Evolutionary conservation across 805 yeast genomes (phyloP).

Genomic region (Starmerella roubikii): DNA sequence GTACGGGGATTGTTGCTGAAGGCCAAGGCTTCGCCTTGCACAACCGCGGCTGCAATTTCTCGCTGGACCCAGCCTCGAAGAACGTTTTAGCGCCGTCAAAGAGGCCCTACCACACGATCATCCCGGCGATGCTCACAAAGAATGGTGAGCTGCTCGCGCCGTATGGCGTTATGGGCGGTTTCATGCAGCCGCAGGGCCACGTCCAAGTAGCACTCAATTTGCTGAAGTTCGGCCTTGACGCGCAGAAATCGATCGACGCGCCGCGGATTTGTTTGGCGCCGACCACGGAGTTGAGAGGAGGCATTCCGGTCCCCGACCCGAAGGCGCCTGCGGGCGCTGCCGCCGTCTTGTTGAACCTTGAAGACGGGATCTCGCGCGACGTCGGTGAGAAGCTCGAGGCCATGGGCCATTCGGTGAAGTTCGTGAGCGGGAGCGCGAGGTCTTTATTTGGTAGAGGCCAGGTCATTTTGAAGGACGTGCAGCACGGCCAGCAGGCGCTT

Average conservation of each 20-base stretch:
- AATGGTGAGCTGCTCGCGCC: constrained; percentile 42
- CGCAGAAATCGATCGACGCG: constrained; percentile 63
- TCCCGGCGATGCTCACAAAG: constrained; percentile 63
- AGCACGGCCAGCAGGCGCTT: constrained; percentile 35
- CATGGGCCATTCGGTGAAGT: constrained; percentile 45
- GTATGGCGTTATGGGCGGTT: constrained; percentile 80
- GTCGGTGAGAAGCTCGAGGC: constrained; percentile 34
- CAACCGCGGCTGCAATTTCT: constrained; percentile 67
- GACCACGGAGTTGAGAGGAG: constrained; percentile 43
- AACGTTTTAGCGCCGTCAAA: constrained; percentile 57
- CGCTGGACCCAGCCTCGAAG: constrained; percentile 39
- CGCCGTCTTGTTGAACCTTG: constrained; percentile 44
- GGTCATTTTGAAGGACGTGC: constrained; percentile 36
- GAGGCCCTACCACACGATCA: constrained; percentile 70
- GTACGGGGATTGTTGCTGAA: constrained; percentile 52
- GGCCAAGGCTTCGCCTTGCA: constrained; percentile 54
- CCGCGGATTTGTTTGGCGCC: constrained; percentile 59
- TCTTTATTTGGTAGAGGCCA: constrained; percentile 51
- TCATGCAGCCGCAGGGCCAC: constrained; percentile 77
- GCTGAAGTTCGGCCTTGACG: constrained; percentile 45
- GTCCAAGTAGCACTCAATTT: constrained; percentile 62
- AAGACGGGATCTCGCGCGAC: constrained; percentile 43
- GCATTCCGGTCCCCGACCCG: constrained; percentile 35
- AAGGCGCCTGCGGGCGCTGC: background rate
- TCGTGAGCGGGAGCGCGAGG: constrained; percentile 33